Evolutionary conservation across 208 protist species (phyloP).

Genomic region (Angomonas ambiguus): DNA sequence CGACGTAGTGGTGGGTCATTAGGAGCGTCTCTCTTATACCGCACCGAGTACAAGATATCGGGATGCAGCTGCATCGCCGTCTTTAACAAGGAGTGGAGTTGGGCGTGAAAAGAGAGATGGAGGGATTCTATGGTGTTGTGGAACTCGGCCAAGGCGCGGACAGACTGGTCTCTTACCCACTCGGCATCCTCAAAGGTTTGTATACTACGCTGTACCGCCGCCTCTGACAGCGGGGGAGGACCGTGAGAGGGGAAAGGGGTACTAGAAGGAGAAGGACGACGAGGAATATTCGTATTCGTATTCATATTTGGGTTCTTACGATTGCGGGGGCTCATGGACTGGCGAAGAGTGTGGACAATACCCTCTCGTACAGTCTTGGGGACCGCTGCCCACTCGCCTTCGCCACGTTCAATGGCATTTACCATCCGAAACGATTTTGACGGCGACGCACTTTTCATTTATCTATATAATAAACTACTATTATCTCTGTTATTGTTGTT

Average conservation of each 20-base stretch:
- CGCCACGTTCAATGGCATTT: slow-evolving; percentile 34
- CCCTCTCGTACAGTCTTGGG: slow-evolving; percentile 58
- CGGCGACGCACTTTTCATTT: background rate
- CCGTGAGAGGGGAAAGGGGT: background rate
- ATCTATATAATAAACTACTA: background rate
- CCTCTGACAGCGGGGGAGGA: slow-evolving; percentile 47
- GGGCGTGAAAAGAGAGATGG: slow-evolving; percentile 40
- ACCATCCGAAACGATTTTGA: slow-evolving; percentile 14
- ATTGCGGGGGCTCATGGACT: background rate
- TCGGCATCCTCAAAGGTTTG: slow-evolving; percentile 71
- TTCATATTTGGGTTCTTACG: no score
- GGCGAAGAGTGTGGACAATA: slow-evolving; percentile 42
- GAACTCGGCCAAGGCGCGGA: slow-evolving; percentile 71
- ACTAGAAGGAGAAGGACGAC: no score
- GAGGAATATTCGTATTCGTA: no score
- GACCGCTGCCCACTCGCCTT: slow-evolving; percentile 73
- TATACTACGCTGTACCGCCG: slow-evolving; percentile 58
- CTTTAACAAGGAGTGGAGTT: slow-evolving; percentile 53
- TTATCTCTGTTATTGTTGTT: slow-evolving; percentile 15
- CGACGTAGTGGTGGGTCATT: slow-evolving; percentile 23
- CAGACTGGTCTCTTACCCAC: slow-evolving; percentile 62
- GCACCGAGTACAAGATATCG: slow-evolving; percentile 30
- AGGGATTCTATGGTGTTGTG: slow-evolving; percentile 79
- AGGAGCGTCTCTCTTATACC: no score
- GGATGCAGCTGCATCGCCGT: slow-evolving; percentile 69